Base-by-base conservation (phyloP, 2,329 filamentous ascomycete species). In the Mollisiaceae sp. region DNA sequence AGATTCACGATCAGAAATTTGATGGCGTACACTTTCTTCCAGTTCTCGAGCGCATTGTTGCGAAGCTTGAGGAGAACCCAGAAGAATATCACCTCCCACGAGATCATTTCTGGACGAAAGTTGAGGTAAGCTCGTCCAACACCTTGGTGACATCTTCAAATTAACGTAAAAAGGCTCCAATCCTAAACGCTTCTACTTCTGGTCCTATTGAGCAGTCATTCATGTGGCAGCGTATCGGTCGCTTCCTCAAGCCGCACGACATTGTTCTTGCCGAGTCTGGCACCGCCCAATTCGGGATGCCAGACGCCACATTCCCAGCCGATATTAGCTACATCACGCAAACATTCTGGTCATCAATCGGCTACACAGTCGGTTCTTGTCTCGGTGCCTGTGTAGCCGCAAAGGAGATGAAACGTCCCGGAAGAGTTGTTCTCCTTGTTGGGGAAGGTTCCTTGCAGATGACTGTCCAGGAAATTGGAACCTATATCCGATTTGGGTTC, bases 41-140 rank as follows among this genome's bases (percentile, higher is more conserved):
- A 56, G 90, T 97, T 18, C 82, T 97, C 45, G 83, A 82, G 65
- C 91, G 91, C 74, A 78, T 96, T 22, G 83, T 89, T 20, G 67
- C 64, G 20, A 70, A 69, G 38, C 59, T 74, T 32, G 70, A 72
- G 58, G 69, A 70, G 35, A 63, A 71, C 11, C 45, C 65, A 0
- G 65, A 50, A 47, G 22, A 20, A 39, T 71, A 60, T 59, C 59
- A 65, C 32, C 60, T 68, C 24, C 67, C 64, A 45, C 61, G 58
- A 59, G 24, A 55, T 45, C 62, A 50, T 58, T 62, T 52, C 11
- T 56, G 45, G 45, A 45, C 52, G 11, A 67, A 66, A 47, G 14
- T 71, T 4, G 59, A 70, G 61, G 69, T 69, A 65, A 41, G 38
- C 38, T 3, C 12, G 11, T 41, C 38, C 3, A 3, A 9, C 38